These are phyloP conservation scores for Penicillium brasilianum DNA, from an alignment of 2,329 filamentous ascomycete species.

Conservation along the genomic window DNA sequence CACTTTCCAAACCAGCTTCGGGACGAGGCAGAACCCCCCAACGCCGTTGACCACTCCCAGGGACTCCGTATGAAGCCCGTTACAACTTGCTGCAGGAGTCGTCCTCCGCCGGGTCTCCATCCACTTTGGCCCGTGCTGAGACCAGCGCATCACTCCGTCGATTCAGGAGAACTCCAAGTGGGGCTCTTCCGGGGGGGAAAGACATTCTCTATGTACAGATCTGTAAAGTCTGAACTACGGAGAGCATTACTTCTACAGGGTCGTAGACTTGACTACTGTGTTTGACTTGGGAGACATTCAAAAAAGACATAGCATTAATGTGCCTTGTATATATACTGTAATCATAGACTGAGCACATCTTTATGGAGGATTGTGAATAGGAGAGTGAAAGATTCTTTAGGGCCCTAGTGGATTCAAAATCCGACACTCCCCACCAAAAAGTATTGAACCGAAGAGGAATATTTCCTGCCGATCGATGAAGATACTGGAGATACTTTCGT, in stretches of 20 bases:
- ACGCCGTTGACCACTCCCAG: neutral
- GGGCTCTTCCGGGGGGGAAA: slow-evolving; percentile 15
- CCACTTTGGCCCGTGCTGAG: slow-evolving; percentile 25
- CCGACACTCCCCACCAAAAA: neutral
- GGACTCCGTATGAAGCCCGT: neutral
- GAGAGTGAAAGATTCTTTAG: too few species aligned
- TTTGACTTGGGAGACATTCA: neutral
- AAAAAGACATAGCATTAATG: neutral
- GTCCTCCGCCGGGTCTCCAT: slow-evolving; percentile 9
- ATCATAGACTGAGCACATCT: neutral
- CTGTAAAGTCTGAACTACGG: too few species aligned
- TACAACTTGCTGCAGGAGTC: neutral
- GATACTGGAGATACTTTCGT: neutral
- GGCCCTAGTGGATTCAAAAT: neutral
- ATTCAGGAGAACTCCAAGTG: slow-evolving; percentile 31
- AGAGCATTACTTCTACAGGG: slow-evolving; percentile 26
- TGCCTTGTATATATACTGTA: neutral
- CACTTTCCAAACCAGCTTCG: neutral
- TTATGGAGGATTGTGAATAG: too few species aligned
- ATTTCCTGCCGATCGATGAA: neutral
- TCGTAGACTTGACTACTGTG: slow-evolving; percentile 3
- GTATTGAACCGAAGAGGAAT: neutral
- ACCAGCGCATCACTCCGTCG: slow-evolving; percentile 29
- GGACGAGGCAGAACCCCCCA: neutral
- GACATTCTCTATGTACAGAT: too few species aligned